Conservation (phyloP, 2,329 filamentous ascomycete genomes). For the Aureobasidium sp. region DNA sequence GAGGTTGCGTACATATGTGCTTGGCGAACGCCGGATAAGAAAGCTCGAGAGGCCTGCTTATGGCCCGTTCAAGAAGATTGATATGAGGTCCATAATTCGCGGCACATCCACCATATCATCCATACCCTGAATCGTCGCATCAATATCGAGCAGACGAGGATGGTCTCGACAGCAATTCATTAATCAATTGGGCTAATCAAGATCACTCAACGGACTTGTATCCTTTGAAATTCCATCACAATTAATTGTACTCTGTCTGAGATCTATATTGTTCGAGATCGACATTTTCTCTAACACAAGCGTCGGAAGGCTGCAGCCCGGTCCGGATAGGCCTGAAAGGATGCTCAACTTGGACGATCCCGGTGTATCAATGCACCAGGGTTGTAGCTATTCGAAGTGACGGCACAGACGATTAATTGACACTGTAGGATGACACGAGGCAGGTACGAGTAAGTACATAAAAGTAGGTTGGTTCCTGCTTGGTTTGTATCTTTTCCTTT, state of each 20-base stretch:
- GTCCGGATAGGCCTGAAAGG: slow-evolving; percentile 5
- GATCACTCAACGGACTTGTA: no score
- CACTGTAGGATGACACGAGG: slow-evolving; percentile 4
- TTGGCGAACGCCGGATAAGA: not conserved
- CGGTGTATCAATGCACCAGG: slow-evolving; percentile 6
- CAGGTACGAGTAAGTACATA: not conserved
- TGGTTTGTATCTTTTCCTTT: not conserved
- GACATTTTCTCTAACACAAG: slow-evolving; percentile 18
- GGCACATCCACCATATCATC: not conserved
- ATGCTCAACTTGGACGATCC: not conserved
- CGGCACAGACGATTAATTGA: not conserved
- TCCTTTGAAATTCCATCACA: no score
- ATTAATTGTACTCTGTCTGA: not conserved
- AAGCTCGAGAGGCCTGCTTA: not conserved
- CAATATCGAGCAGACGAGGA: not conserved
- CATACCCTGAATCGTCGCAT: not conserved
- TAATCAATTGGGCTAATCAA: no score
- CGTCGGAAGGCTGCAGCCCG: not conserved
- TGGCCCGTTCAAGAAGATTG: no score
- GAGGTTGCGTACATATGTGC: not conserved
- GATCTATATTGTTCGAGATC: slow-evolving; percentile 8
- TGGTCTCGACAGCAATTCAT: not conserved
- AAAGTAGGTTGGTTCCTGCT: slow-evolving; percentile 12
- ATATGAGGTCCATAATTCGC: not conserved
- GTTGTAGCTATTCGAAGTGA: no score